phyloP scores from a whole-genome alignment of 345 rosid species.

The Eutrema heterophyllum region DNA sequence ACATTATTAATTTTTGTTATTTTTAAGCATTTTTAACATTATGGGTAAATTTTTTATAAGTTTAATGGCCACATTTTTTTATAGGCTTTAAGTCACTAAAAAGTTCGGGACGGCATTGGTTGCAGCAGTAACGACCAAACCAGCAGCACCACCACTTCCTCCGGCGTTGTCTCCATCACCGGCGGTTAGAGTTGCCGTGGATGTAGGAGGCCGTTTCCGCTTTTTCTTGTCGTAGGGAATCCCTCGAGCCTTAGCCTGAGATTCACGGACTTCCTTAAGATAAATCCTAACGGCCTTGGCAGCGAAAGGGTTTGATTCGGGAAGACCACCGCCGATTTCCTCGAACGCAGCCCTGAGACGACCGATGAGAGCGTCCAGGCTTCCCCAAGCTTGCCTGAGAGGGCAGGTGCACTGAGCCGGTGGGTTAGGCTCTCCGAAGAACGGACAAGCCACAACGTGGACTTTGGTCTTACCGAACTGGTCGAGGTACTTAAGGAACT shows the following conservation, averaged over 20 bases:
- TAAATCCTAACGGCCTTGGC: conserved; percentile 80
- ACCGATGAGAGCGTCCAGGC: conserved; percentile 95
- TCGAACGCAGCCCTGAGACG: conserved; percentile 95
- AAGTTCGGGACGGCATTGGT: background rate
- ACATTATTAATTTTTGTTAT: too few species aligned
- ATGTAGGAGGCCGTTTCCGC: conserved; percentile 36
- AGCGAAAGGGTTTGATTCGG: conserved; percentile 86
- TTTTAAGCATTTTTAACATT: too few species aligned
- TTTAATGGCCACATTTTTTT: too few species aligned
- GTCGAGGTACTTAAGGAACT: conserved; percentile 56
- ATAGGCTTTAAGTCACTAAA: too few species aligned
- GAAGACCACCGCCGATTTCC: conserved; percentile 74
- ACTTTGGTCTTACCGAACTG: conserved; percentile 37
- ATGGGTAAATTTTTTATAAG: too few species aligned
- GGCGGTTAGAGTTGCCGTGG: background rate
- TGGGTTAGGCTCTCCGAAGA: conserved; percentile 83
- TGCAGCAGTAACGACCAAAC: conserved; percentile 4
- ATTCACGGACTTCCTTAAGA: conserved; percentile 86
- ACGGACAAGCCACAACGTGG: conserved; percentile 50
- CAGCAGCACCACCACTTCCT: conserved; percentile 8
- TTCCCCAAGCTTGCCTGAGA: conserved; percentile 94
- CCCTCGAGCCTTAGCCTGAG: conserved; percentile 91
- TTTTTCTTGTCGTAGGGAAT: conserved; percentile 89
- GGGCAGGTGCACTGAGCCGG: conserved; percentile 95
- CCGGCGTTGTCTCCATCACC: conserved; percentile 3